Conservation (phyloP, 495 filamentous ascomycete species). For the Lentithecium fluviatile region DNA sequence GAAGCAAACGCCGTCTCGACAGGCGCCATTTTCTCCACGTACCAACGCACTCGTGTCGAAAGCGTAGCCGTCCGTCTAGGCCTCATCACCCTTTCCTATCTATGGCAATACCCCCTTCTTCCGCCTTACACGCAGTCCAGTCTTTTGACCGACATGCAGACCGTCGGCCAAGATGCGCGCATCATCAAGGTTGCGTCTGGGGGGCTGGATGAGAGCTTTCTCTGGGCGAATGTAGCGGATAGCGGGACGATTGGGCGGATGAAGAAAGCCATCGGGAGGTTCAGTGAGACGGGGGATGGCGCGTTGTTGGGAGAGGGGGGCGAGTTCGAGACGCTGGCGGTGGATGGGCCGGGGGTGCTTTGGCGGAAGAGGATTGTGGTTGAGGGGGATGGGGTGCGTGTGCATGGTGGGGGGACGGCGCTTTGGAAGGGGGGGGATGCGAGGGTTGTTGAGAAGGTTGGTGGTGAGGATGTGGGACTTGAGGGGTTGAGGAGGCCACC, state of each 20-base stretch:
- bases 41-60: conserved; percentile 92
- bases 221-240: conserved; percentile 79
- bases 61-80: conserved; percentile 76
- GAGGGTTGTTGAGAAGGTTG: conserved; percentile 54
- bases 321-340: conserved; percentile 90
- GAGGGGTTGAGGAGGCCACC: conserved; percentile 47
- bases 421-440: conserved; percentile 62
- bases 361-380: conserved; percentile 73
- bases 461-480: conserved; percentile 27
- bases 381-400: conserved; percentile 51
- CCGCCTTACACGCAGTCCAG: conserved; percentile 50
- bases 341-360: conserved; percentile 70
- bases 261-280: conserved; percentile 63
- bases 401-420: conserved; percentile 69
- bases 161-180: conserved; percentile 71
- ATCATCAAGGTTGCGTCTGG: conserved; percentile 94
- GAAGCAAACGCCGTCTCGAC: conserved; percentile 79
- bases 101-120: conserved; percentile 88
- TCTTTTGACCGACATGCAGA: conserved; percentile 78
- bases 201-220: conserved; percentile 73
- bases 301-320: conserved; percentile 88
- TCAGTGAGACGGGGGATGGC: conserved; percentile 61
- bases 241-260: conserved; percentile 53
- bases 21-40: conserved; percentile 89
- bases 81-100: conserved; percentile 74